These are phyloP conservation scores for Entomortierella lignicola DNA, from an alignment of 192 early-diverging fungal genomes.

Conservation along the genomic window DNA sequence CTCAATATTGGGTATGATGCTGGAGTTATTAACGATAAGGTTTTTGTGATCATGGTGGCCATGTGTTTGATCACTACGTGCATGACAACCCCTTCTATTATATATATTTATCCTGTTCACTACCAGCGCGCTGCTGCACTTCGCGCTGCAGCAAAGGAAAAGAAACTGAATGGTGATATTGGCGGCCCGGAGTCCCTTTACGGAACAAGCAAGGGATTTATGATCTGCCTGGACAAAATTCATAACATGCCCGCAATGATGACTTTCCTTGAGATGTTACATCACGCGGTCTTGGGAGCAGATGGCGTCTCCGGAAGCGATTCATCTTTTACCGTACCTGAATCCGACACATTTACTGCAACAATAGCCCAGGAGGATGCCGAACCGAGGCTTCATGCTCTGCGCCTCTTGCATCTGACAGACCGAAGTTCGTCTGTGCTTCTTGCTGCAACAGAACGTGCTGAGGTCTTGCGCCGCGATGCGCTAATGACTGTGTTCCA, in stretches of 20 bases:
- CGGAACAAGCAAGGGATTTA: constrained; percentile 32
- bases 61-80: constrained; percentile 85
- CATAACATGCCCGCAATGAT: constrained; percentile 59
- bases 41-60: constrained; percentile 66
- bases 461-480: constrained; percentile 73
- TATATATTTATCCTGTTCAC: constrained; percentile 76
- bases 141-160: constrained; percentile 23
- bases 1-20: constrained; percentile 92
- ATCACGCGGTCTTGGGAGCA: constrained; percentile 3
- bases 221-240: constrained; percentile 56
- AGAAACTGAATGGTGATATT: constrained; percentile 4
- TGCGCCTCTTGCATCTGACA: constrained; percentile 83
- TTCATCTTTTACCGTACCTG: constrained; percentile 13
- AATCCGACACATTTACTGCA: not conserved
- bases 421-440: constrained; percentile 86
- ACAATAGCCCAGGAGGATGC: not conserved
- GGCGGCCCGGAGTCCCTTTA: constrained; percentile 1
- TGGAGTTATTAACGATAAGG: constrained; percentile 77
- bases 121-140: constrained; percentile 61
- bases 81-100: constrained; percentile 84
- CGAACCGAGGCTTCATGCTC: constrained; percentile 63
- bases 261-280: constrained; percentile 54
- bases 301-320: not conserved
- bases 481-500: constrained; percentile 85
- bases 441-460: constrained; percentile 71